Conservation (phyloP, 768 basidiomycete species). For the Tylopilus intermedius region DNA sequence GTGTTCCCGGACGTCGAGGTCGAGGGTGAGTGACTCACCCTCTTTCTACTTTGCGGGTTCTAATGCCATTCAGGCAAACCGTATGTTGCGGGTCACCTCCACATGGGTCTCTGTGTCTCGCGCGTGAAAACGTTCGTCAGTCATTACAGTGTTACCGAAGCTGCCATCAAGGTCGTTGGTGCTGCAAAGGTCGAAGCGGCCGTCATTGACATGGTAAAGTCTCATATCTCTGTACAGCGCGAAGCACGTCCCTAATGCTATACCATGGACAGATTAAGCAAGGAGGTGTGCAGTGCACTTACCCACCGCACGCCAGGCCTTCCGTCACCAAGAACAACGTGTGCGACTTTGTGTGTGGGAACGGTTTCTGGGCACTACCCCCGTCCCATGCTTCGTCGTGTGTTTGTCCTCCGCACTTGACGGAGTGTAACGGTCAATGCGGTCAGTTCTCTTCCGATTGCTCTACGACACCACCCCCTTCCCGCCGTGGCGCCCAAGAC, state of each 20-base stretch:
- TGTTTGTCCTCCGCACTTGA: slow-evolving; percentile 22
- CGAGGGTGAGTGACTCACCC: slow-evolving; percentile 6
- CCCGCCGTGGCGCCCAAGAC: slow-evolving; percentile 23
- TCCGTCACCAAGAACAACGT: slow-evolving; percentile 13
- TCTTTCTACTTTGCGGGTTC: neutral
- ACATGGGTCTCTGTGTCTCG: slow-evolving; percentile 29
- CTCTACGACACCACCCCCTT: slow-evolving; percentile 8
- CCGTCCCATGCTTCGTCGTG: slow-evolving; percentile 20
- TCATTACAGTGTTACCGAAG: slow-evolving; percentile 19
- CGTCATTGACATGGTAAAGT: slow-evolving; percentile 23
- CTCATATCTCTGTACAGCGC: neutral
- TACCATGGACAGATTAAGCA: slow-evolving; percentile 20
- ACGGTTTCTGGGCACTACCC: slow-evolving; percentile 26
- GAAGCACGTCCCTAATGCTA: slow-evolving; percentile 4
- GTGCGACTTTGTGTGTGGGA: slow-evolving; percentile 29
- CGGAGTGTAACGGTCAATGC: slow-evolving; percentile 31
- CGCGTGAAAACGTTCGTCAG: slow-evolving; percentile 22
- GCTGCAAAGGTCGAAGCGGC: slow-evolving; percentile 17
- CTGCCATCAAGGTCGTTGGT: slow-evolving; percentile 22
- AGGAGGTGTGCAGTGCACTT: slow-evolving; percentile 25
- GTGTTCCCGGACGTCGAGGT: slow-evolving; percentile 13
- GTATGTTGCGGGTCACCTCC: slow-evolving; percentile 24
- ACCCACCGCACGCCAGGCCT: slow-evolving; percentile 28
- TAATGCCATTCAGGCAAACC: slow-evolving; percentile 12
- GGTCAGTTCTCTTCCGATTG: slow-evolving; percentile 19